phyloP scores from a whole-genome alignment of 768 basidiomycete genomes.

The Pleurotus platypus region DNA sequence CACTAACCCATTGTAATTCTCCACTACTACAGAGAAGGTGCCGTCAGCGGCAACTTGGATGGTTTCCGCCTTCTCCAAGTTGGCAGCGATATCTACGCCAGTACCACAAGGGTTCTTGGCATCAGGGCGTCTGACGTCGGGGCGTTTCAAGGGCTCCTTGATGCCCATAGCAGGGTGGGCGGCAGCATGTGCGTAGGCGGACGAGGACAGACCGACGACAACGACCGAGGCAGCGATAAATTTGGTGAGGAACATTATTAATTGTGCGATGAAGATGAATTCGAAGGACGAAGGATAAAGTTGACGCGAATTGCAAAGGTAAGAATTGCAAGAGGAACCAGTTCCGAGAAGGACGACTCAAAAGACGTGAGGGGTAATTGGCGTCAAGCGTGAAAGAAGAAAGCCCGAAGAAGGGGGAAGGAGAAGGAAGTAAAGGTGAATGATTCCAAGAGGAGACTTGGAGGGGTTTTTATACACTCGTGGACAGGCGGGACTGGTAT shows the following conservation, averaged over 20 bases:
- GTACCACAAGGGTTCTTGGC: constrained; percentile 34
- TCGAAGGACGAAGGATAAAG: no score
- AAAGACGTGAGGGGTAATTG: no score
- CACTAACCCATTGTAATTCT: constrained; percentile 45
- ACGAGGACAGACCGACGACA: constrained; percentile 29
- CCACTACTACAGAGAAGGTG: constrained; percentile 33
- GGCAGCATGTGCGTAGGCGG: constrained; percentile 36
- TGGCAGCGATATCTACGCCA: constrained; percentile 34
- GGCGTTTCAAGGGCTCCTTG: constrained; percentile 22
- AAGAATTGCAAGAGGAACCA: no score
- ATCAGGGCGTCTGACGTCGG: constrained; percentile 30
- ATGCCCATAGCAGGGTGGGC: constrained; percentile 41
- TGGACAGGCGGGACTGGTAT: no score
- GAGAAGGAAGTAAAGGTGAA: no score
- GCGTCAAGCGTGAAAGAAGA: no score
- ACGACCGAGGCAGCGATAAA: constrained; percentile 24
- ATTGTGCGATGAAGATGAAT: no score
- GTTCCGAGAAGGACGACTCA: no score
- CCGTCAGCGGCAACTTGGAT: constrained; percentile 39
- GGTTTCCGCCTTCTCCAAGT: constrained; percentile 33
- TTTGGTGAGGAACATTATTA: constrained; percentile 18
- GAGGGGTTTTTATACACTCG: no score
- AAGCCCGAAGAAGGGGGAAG: no score
- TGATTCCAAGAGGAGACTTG: no score
- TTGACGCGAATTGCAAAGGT: no score